Conservation (phyloP, 257 asterid genomes). For the Solanum dulcamara region DNA sequence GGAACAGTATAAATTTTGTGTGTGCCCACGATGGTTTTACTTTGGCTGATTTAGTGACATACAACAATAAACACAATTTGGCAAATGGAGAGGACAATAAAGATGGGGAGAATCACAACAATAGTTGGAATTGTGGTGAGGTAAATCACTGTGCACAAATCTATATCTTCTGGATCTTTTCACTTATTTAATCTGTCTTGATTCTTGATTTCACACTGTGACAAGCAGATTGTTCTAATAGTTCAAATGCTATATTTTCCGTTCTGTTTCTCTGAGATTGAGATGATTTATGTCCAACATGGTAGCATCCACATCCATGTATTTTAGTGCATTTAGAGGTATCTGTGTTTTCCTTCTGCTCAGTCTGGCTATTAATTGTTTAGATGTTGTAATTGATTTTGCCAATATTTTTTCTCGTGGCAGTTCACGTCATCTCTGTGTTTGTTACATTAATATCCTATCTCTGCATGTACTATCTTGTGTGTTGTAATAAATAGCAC, state of each 20-base stretch:
- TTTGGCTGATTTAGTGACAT: constrained; percentile 91
- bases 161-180: not conserved
- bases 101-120: constrained; percentile 93
- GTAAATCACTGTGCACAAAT: constrained; percentile 14
- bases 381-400: not conserved
- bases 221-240: not conserved
- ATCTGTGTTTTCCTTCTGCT: not conserved
- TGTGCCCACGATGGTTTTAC: constrained; percentile 98
- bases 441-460: not conserved
- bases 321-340: not conserved
- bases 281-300: not conserved
- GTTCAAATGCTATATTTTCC: not conserved
- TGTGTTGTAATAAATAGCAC: not conserved
- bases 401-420: not conserved
- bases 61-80: constrained; percentile 74
- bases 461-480: not conserved
- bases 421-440: not conserved
- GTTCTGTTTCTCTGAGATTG: not conserved
- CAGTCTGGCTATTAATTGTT: not conserved
- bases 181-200: not conserved
- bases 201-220: not conserved
- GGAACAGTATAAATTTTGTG: constrained; percentile 90
- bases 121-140: constrained; percentile 99
- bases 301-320: not conserved
- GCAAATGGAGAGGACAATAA: constrained; percentile 94